Percentiles rank a stretch among this genome's conserved stretches.
Conservation (phyloP, 2,329 filamentous ascomycete genomes). For the Clonostachys byssicola region DNA sequence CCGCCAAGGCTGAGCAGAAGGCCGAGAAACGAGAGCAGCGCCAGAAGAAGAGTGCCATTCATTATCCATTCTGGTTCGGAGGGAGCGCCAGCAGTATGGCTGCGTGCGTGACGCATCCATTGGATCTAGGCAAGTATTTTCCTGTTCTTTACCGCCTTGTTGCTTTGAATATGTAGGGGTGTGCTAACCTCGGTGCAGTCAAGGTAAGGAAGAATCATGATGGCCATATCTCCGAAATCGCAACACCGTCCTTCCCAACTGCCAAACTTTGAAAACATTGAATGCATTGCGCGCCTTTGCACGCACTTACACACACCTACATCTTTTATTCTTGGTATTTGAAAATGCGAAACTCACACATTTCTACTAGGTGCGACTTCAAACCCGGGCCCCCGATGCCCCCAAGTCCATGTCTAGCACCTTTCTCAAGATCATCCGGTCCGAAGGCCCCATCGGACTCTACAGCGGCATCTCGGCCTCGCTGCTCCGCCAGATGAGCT, state of each 20-base stretch:
- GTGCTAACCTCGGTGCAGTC: slow-evolving; percentile 30
- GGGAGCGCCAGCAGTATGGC: slow-evolving; percentile 92
- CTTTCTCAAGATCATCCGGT: slow-evolving; percentile 73
- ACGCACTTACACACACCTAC: background rate
- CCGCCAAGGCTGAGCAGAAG: slow-evolving; percentile 5
- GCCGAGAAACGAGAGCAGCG: slow-evolving; percentile 15
- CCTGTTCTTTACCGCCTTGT: too few species aligned
- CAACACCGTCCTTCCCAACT: background rate
- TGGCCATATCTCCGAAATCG: too few species aligned
- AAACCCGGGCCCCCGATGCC: slow-evolving; percentile 73
- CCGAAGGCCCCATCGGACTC: slow-evolving; percentile 73
- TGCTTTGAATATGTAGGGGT: too few species aligned
- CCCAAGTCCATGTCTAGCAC: slow-evolving; percentile 82
- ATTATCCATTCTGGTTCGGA: slow-evolving; percentile 93
- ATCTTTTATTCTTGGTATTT: background rate
- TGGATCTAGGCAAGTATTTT: slow-evolving; percentile 73
- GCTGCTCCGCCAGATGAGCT: slow-evolving; percentile 88
- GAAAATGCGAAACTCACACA: background rate
- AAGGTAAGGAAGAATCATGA: slow-evolving; percentile 29
- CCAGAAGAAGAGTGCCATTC: slow-evolving; percentile 34
- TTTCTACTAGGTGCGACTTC: slow-evolving; percentile 69
- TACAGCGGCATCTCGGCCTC: slow-evolving; percentile 93
- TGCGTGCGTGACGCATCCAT: slow-evolving; percentile 85
- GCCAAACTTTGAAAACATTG: background rate
- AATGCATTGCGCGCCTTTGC: background rate